phyloP scores from a whole-genome alignment of 495 filamentous ascomycete genomes.

The Tuber indicum region DNA sequence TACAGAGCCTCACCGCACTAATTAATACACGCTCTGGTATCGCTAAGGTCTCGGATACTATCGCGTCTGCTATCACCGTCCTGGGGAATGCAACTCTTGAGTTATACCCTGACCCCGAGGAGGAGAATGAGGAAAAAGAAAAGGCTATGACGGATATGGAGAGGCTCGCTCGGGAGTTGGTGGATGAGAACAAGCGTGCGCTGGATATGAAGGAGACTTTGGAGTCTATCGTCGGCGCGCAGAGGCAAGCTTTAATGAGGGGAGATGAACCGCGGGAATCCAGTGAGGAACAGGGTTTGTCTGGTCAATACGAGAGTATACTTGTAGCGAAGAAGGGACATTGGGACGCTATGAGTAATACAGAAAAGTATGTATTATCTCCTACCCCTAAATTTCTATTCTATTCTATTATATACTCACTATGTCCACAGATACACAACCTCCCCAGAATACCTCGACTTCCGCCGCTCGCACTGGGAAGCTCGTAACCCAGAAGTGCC shows the following conservation, averaged over 20 bases:
- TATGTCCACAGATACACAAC: slow-evolving; percentile 17
- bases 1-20: slow-evolving; percentile 9
- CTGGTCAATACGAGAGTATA: slow-evolving; percentile 4
- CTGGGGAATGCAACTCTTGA: slow-evolving; percentile 18
- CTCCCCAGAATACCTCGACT: slow-evolving; percentile 24
- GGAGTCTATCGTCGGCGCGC: not conserved
- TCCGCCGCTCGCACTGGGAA: slow-evolving; percentile 33
- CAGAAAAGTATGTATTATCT: slow-evolving; percentile 14
- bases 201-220: slow-evolving; percentile 11
- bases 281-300: slow-evolving; percentile 10
- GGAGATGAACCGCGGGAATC: slow-evolving; percentile 7
- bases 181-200: slow-evolving; percentile 11
- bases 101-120: slow-evolving; percentile 21
- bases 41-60: slow-evolving; percentile 13
- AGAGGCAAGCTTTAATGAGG: slow-evolving; percentile 6
- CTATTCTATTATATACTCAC: slow-evolving; percentile 4
- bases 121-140: slow-evolving; percentile 20
- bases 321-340: slow-evolving; percentile 3
- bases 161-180: slow-evolving; percentile 12
- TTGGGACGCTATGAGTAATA: slow-evolving; percentile 16
- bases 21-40: slow-evolving; percentile 16
- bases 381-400: not conserved
- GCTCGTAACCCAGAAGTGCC: slow-evolving; percentile 25
- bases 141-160: slow-evolving; percentile 27
- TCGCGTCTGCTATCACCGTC: slow-evolving; percentile 2